A percentile compares a stretch with the other conserved stretches of the same genome.
These are phyloP conservation scores for Phytophthora crassamura DNA, from an alignment of 352 stramenopile genomes.

Conservation along the genomic window DNA sequence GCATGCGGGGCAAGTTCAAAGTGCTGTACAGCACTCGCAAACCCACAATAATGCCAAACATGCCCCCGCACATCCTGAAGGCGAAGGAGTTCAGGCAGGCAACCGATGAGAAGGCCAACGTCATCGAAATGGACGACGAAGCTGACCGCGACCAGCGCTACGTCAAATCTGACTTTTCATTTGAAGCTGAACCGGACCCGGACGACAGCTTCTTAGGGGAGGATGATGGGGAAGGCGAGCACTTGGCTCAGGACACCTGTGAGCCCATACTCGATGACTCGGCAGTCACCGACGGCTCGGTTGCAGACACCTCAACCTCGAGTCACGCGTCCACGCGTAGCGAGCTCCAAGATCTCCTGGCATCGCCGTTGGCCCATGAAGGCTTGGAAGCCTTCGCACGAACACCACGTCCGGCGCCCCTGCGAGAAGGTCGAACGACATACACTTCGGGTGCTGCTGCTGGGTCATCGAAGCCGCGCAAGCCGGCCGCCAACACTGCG, in stretches of 20 bases:
- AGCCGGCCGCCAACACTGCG: background rate
- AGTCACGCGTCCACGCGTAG: background rate
- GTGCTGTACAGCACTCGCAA: background rate
- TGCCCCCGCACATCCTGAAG: background rate
- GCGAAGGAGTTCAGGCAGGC: background rate
- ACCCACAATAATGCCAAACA: background rate
- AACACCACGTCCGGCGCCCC: background rate
- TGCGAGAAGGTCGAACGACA: background rate
- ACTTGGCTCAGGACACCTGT: too few relatives aligned
- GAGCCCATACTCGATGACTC: background rate
- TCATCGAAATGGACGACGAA: slow-evolving; percentile 5
- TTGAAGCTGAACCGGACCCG: background rate
- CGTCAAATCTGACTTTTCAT: background rate
- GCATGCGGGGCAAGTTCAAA: slow-evolving; percentile 8
- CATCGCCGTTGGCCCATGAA: background rate
- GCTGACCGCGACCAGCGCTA: background rate
- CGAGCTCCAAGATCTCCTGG: background rate
- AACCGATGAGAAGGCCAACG: background rate
- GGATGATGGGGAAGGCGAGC: too few relatives aligned
- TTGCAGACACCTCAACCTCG: background rate
- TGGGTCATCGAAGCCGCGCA: too few relatives aligned
- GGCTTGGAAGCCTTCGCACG: slow-evolving; percentile 3
- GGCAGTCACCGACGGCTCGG: background rate
- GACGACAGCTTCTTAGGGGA: too few relatives aligned
- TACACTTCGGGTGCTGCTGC: background rate